Evolutionary conservation across 2,329 filamentous ascomycete genomes (phyloP), one percentile per base, ranked within the genome.

Genomic region (Botrytis pseudocinerea): DNA sequence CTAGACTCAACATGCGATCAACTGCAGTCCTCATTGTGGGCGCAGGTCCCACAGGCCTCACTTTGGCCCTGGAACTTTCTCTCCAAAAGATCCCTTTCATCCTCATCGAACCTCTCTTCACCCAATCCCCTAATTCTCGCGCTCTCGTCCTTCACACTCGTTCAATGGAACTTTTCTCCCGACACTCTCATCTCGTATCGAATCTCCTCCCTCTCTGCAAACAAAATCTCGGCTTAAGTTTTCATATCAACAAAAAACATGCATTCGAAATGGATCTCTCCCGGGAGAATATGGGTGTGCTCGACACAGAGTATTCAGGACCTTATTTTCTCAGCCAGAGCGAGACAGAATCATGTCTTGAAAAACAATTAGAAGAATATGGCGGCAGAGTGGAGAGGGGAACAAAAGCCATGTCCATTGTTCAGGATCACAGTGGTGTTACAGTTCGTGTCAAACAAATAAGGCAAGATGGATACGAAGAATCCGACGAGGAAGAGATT

Each of bases 121-220:
- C 71, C 20, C 82, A 80, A 20, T 82, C 81, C 20, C 79, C 82
- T 68, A 81, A 83, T 73, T 83, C 82, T 74, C 83, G 80, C 74
- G 85, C 80, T 14, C 78, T 88, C 1, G 81, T 83, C 16, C 78
- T 88, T 8, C 87, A 88, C 72, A 81, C 85, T 20, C 84, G 86
- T 14, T 85, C 83, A 1, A 77, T 87, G 14, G 87, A 88, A 76
- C 80, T 87, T 38, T 83, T 87, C 68, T 82, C 82, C 64, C 85
- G 86, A 57, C 82, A 87, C 62, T 79, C 80, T 8, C 44, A n/a
- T 32, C 75, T 84, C 46, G 78, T 82, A 12, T 79, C 83, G 18
- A 78, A 79, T 4, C 76, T 86, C 40, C 62, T 85, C 3, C 74
- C 76, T 1, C 77, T 78, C 8, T 84, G 85, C 28, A 82, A 82